A percentile compares a stretch with the other conserved stretches of the same genome.
These are phyloP conservation scores for Leishmania lainsoni DNA, from an alignment of 208 protist species.

Conservation along the genomic window DNA sequence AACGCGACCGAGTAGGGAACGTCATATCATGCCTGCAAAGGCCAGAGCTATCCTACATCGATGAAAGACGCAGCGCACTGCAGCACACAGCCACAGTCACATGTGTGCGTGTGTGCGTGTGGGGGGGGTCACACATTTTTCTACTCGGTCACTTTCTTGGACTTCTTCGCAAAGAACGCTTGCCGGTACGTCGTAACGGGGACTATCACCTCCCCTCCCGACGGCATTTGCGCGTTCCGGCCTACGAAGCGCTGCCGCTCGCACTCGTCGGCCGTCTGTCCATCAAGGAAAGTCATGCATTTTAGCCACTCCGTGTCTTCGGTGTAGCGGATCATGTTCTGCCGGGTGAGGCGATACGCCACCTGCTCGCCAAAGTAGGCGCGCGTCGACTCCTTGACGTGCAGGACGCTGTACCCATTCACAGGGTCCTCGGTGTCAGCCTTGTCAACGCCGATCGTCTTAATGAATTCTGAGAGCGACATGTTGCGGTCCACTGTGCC, in stretches of 20 bases:
- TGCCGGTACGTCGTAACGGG: constrained; percentile 19
- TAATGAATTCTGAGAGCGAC: constrained; percentile 44
- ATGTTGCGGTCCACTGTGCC: constrained; percentile 30
- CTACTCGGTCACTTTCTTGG: neutral
- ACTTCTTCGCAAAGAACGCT: constrained; percentile 9
- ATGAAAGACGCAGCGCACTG: neutral
- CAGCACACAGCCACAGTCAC: neutral
- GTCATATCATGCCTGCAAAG: neutral
- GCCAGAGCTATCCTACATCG: neutral
- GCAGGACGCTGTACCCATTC: constrained; percentile 33
- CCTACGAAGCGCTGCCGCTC: constrained; percentile 35
- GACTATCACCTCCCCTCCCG: neutral
- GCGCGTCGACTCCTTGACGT: constrained; percentile 32
- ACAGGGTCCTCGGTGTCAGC: constrained; percentile 46
- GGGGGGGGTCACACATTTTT: neutral
- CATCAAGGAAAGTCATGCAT: constrained; percentile 29
- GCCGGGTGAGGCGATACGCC: constrained; percentile 42
- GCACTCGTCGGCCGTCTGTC: constrained; percentile 31
- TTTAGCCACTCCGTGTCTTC: constrained; percentile 57
- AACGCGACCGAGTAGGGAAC: neutral
- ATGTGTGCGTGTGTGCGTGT: neutral
- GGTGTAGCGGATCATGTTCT: constrained; percentile 32
- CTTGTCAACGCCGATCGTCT: constrained; percentile 38
- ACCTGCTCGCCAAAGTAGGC: constrained; percentile 68
- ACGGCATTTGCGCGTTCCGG: neutral